Conservation (phyloP, 805 yeast species). For the Candida wancherniae region DNA sequence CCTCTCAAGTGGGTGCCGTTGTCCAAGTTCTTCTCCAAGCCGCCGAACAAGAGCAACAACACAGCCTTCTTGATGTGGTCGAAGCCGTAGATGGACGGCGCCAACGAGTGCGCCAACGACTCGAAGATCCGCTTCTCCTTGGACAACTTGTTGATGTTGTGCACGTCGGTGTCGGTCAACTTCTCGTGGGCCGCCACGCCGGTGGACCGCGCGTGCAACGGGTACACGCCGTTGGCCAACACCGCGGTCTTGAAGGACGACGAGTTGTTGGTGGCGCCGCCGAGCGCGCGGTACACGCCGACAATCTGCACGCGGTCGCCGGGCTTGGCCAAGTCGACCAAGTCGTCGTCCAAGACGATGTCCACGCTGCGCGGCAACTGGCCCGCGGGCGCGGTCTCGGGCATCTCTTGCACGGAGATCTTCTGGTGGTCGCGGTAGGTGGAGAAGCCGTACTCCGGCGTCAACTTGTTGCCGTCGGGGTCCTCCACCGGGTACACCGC, state of each 20-base stretch:
- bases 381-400: constrained; percentile 97
- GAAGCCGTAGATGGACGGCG: constrained; percentile 94
- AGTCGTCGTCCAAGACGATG: constrained; percentile 88
- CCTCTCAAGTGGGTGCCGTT: constrained; percentile 98
- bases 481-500: constrained; percentile 93
- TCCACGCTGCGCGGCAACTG: constrained; percentile 93
- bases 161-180: constrained; percentile 75
- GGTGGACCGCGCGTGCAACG: constrained; percentile 81
- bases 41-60: constrained; percentile 85
- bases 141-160: constrained; percentile 77
- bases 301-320: constrained; percentile 94
- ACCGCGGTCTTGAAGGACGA: constrained; percentile 79
- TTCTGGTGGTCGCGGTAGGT: constrained; percentile 94
- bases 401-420: constrained; percentile 93
- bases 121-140: constrained; percentile 71
- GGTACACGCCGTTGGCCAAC: constrained; percentile 83
- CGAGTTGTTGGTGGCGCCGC: constrained; percentile 57
- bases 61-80: constrained; percentile 89
- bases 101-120: constrained; percentile 75
- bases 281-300: constrained; percentile 89
- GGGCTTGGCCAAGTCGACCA: constrained; percentile 88
- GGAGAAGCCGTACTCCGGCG: constrained; percentile 88
- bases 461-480: constrained; percentile 79
- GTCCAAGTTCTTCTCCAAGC: constrained; percentile 86
- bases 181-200: constrained; percentile 69